Percentiles rank a stretch among this genome's conserved stretches.
These are phyloP conservation scores for Leptodermis oblonga DNA, from an alignment of 257 asterid species.

Conservation along the genomic window DNA sequence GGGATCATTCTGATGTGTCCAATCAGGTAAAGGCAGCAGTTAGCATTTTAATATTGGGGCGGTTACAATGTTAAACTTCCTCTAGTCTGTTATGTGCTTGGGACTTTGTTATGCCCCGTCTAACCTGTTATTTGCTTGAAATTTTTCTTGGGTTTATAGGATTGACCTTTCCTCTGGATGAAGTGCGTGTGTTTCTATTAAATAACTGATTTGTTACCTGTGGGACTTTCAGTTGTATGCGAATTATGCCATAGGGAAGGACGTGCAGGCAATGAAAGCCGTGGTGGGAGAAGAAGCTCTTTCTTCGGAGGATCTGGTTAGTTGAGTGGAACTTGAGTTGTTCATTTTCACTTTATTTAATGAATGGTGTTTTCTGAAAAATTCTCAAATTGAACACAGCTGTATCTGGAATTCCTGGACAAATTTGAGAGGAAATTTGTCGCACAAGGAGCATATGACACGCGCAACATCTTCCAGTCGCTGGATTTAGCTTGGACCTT, in stretches of 20 bases:
- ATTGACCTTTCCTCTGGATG: background rate
- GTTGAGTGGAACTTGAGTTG: constrained; percentile 4
- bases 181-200: background rate
- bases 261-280: constrained; percentile 55
- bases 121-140: background rate
- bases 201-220: background rate
- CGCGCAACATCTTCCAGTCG: constrained; percentile 65
- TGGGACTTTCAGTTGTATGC: constrained; percentile 34
- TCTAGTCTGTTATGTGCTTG: background rate
- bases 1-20: constrained; percentile 95
- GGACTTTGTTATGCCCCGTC: background rate
- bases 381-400: constrained; percentile 19
- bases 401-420: constrained; percentile 49
- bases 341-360: background rate
- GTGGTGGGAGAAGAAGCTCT: constrained; percentile 61
- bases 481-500: constrained; percentile 98
- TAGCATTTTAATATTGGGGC: background rate
- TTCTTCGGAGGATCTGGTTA: constrained; percentile 50
- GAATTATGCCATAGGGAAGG: constrained; percentile 50
- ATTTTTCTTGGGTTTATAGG: too few relatives aligned
- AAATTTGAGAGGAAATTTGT: constrained; percentile 58
- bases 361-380: background rate
- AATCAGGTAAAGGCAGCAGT: constrained; percentile 56
- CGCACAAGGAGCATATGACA: constrained; percentile 50
- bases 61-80: background rate